Evolutionary conservation across 2,329 filamentous ascomycete genomes (phyloP), one percentile per base, ranked within the genome.

Genomic region (Corinectria fuckeliana): DNA sequence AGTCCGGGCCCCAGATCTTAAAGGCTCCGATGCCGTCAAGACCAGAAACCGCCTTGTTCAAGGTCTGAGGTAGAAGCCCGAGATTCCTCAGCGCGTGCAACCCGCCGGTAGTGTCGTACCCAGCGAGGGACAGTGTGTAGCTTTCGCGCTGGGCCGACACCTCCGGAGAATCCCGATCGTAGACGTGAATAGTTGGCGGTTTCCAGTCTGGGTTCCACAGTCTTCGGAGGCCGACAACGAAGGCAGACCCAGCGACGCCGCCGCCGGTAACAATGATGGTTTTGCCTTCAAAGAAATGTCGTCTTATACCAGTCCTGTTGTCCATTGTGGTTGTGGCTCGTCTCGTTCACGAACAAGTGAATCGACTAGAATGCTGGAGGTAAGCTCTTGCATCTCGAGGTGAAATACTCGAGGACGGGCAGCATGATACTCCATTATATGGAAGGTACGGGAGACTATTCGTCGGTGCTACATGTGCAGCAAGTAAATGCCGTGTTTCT

Each of bases 231-330:
- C 77, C 73, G 48, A 75, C 66, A 23, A 73, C 75, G 54, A 82
- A 82, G 6, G 78, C 69, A 10, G 78, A 73, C 4, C 80, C 79
- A 9, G 78, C 75, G 20, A 81, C 72, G 25, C 80, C 80, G 18
- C 71, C 78, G 5, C 80, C 80, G 4, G 76, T 72, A 8, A 82
- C 68, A 20, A 81, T 70, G 51, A 81, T 78, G 32, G 71, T 76
- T 64, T 80, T 80, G 13, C 74, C 73, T 5, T 73, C 67, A 14
- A 80, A 72, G 48, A 75, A 72, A 49, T 71, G 73, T n/a, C 66
- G 68, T 21, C 21, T 23, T 45, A 13, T 11, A 25, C 51, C 25
- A 14, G 48, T 25, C 21, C 41, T 26, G 11, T 60, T 10, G 14
- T 57, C 64, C 68, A 69, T 52, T 44, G 14, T 45, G 11, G 20